Evolutionary conservation across 2,329 filamentous ascomycete species (phyloP).

Genomic region (Zasmidium citrigriseum): DNA sequence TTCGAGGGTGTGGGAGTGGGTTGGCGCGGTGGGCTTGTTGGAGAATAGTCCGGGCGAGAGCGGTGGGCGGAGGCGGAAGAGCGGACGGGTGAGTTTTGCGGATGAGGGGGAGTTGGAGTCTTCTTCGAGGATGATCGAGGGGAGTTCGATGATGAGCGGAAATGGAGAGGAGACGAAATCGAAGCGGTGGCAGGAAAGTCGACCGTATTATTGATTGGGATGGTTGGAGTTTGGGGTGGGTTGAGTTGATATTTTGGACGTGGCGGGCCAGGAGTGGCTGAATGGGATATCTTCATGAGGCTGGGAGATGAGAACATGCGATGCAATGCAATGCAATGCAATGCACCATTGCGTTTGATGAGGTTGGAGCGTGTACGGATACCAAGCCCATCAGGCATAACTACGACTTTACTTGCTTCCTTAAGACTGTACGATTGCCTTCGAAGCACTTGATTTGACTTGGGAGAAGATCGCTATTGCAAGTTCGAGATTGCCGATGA

Average conservation of each 20-base stretch:
- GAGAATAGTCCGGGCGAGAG: conserved; percentile 27
- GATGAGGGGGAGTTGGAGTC: conserved; percentile 15
- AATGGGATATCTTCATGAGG: no score
- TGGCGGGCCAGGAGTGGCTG: no score
- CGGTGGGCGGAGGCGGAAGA: conserved; percentile 24
- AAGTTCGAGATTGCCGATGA: no score
- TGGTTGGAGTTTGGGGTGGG: neutral
- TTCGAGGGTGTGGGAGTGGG: conserved; percentile 68
- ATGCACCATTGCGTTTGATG: no score
- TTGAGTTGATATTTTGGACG: neutral
- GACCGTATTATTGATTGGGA: conserved; percentile 45
- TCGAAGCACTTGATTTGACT: no score
- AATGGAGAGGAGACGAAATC: conserved; percentile 13
- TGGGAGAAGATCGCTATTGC: no score
- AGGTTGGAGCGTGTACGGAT: no score
- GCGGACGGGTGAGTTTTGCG: conserved; percentile 33
- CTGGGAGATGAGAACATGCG: no score
- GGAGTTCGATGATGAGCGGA: conserved; percentile 16
- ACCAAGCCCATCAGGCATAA: no score
- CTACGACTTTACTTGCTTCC: no score
- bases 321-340: no score
- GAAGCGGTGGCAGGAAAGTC: conserved; percentile 49
- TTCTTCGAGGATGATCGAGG: conserved; percentile 16
- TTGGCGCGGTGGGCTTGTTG: conserved; percentile 54
- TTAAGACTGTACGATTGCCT: no score